A percentile compares a stretch with the other conserved stretches of the same genome.
Conservation (phyloP, 345 rosid species). For the Conringia planisiliqua region DNA sequence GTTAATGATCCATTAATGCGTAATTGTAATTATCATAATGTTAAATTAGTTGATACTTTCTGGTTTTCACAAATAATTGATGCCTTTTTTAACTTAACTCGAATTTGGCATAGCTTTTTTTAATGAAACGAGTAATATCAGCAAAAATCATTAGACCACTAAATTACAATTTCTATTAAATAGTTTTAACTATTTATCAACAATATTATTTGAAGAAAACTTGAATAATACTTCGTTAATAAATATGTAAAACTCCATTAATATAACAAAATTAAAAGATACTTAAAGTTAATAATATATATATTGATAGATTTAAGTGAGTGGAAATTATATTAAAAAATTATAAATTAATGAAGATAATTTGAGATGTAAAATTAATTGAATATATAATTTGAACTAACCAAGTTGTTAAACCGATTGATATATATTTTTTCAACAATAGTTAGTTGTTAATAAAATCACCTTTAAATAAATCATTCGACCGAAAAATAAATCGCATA, state of each 20-base stretch:
- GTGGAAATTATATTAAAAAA: not conserved
- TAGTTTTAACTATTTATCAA: not conserved
- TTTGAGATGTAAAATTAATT: not conserved
- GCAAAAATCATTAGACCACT: not conserved
- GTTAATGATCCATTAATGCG: constrained; percentile 4
- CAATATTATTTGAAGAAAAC: not conserved
- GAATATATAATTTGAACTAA: not conserved
- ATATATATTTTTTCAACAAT: not conserved
- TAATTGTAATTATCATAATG: not conserved
- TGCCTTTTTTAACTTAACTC: not conserved
- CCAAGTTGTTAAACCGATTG: not conserved
- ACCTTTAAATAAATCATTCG: not conserved
- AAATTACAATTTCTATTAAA: not conserved
- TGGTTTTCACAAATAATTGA: not conserved
- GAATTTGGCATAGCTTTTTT: not conserved
- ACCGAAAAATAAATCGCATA: not conserved
- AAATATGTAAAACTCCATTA: not conserved
- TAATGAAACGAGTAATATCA: not conserved
- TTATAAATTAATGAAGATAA: too few species aligned
- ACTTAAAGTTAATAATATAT: too few species aligned
- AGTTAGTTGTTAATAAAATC: not conserved
- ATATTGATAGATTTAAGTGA: not conserved
- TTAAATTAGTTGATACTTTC: not conserved
- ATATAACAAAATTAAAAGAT: not conserved
- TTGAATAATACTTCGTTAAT: too few species aligned